phyloP scores from a whole-genome alignment of 2,329 filamentous ascomycete genomes.

The Bipolaris sorokiniana region DNA sequence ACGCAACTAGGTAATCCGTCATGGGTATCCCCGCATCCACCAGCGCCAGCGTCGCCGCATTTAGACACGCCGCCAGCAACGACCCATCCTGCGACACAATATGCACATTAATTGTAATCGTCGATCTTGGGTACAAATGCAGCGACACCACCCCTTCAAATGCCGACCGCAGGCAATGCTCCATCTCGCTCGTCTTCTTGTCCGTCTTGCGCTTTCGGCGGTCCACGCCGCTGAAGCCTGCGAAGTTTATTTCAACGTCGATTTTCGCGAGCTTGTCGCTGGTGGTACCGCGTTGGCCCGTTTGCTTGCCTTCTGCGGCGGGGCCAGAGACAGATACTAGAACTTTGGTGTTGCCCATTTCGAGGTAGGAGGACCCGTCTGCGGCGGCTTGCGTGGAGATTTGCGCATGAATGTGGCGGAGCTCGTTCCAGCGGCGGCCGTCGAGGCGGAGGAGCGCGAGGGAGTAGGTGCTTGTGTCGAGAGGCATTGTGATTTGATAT shows the following conservation, averaged over 20 bases:
- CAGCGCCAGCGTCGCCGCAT: conserved; percentile 87
- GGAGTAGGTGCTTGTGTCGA: conserved; percentile 91
- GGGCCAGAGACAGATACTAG: conserved; percentile 92
- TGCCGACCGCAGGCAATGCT: conserved; percentile 77
- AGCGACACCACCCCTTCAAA: conserved; percentile 81
- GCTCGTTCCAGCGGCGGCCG: conserved; percentile 95
- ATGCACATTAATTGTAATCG: conserved; percentile 82
- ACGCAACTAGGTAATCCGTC: conserved; percentile 87
- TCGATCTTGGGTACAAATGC: conserved; percentile 86
- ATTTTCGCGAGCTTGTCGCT: conserved; percentile 67
- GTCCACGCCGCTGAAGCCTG: conserved; percentile 87
- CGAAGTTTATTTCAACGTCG: conserved; percentile 80
- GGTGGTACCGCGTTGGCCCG: conserved; percentile 55
- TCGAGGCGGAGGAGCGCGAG: conserved; percentile 72
- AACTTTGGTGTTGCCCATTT: conserved; percentile 97
- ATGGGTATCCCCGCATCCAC: conserved; percentile 96
- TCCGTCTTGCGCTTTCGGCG: conserved; percentile 71
- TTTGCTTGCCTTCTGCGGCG: conserved; percentile 68
- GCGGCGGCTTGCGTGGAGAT: conserved; percentile 91
- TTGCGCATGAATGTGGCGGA: conserved; percentile 85
- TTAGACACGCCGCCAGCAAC: conserved; percentile 85
- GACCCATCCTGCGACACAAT: conserved; percentile 90
- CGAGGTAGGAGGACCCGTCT: conserved; percentile 90
- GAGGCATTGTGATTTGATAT: too few relatives aligned
- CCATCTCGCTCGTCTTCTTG: conserved; percentile 81